Conservation (phyloP, 176 grass and related monocot genomes). For the Eremochloa ophiuroides region DNA sequence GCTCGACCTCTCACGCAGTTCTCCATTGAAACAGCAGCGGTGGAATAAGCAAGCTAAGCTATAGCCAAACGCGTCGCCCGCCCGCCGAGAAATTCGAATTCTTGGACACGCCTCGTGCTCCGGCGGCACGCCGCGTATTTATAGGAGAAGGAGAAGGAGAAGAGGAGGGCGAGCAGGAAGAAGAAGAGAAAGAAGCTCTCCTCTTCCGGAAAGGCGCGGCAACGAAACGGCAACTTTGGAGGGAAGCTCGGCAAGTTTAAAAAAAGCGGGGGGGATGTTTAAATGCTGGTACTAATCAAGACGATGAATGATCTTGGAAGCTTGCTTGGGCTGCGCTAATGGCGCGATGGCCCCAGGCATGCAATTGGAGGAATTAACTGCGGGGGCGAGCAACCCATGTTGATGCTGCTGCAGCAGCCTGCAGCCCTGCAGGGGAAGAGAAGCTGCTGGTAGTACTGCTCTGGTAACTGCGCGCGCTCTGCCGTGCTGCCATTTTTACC, state of each 20-base stretch:
- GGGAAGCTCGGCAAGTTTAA: background rate
- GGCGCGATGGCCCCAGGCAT: slow-evolving; percentile 5
- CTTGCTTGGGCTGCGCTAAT: slow-evolving; percentile 9
- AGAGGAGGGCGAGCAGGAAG: background rate
- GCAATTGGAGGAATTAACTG: slow-evolving; percentile 34
- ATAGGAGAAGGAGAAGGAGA: slow-evolving; percentile 2
- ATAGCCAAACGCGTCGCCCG: background rate
- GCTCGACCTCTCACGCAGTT: background rate
- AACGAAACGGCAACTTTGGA: slow-evolving; percentile 10
- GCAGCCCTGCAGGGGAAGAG: background rate
- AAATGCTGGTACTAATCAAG: background rate
- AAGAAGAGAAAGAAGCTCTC: background rate
- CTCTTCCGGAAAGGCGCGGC: background rate
- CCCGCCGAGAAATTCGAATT: slow-evolving; percentile 26
- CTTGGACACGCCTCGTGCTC: background rate
- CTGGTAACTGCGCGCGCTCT: background rate
- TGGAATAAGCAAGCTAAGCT: background rate
- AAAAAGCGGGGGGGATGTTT: background rate
- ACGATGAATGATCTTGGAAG: slow-evolving; percentile 19
- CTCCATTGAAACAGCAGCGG: slow-evolving; percentile 16
- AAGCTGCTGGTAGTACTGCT: no score
- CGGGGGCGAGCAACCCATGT: slow-evolving; percentile 51
- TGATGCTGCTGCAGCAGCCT: background rate
- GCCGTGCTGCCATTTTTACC: slow-evolving; percentile 49
- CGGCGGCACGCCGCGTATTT: slow-evolving; percentile 1